These are phyloP conservation scores for Chamaenerion angustifolium DNA, from an alignment of 345 rosid species.

Conservation along the genomic window DNA sequence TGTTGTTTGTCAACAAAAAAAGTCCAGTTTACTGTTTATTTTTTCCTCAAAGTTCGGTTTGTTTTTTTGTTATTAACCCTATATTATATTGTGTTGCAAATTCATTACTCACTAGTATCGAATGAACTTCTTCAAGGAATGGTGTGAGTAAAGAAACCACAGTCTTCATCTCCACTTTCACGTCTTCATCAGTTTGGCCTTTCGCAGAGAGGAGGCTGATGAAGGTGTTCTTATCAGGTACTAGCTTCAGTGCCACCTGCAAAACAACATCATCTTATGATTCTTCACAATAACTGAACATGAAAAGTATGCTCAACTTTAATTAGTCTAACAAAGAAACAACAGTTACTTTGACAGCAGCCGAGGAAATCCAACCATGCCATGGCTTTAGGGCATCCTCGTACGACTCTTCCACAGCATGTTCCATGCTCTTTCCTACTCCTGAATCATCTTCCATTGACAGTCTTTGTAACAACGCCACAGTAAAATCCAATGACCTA, in stretches of 20 bases:
- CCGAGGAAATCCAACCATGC: slow-evolving; percentile 94
- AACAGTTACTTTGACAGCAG: slow-evolving; percentile 77
- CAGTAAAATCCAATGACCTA: slow-evolving; percentile 69
- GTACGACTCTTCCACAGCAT: slow-evolving; percentile 72
- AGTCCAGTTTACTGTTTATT: no score
- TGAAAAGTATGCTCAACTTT: no score
- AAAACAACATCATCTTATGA: slow-evolving; percentile 2
- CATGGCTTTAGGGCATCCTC: slow-evolving; percentile 52
- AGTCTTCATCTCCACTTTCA: slow-evolving; percentile 46
- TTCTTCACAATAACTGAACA: no score
- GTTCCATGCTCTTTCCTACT: slow-evolving; percentile 46
- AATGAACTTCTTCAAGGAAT: slow-evolving; percentile 46
- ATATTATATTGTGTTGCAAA: no score
- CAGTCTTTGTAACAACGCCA: slow-evolving; percentile 38
- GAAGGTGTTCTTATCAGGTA: slow-evolving; percentile 59
- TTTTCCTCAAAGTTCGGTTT: no score
- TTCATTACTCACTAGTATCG: slow-evolving; percentile 37
- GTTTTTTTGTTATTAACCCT: no score
- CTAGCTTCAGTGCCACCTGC: slow-evolving; percentile 62
- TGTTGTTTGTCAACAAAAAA: no score
- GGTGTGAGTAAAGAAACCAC: slow-evolving; percentile 41
- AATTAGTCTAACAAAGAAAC: no score
- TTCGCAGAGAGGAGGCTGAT: slow-evolving; percentile 35
- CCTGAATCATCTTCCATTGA: slow-evolving; percentile 17
- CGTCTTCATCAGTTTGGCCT: slow-evolving; percentile 31